Evolutionary conservation across 441 rosid species (phyloP), one percentile per base, ranked within the genome.

Genomic region (Hura crepitans): DNA sequence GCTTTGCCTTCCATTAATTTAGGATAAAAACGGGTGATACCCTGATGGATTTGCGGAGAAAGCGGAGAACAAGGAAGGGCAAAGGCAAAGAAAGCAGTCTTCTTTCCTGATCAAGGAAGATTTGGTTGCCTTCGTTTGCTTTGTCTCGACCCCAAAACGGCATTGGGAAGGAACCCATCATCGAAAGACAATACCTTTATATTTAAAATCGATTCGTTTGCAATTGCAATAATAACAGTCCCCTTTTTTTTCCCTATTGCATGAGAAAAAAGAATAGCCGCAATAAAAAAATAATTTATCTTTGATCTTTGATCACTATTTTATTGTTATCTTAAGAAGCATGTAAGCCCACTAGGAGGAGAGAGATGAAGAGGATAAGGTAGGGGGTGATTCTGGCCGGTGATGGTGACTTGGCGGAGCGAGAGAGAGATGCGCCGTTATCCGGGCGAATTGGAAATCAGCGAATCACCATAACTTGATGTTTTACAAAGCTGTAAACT

Each of bases 1-100:
- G 78, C 78, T 31, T 83, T 78, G 79, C 75, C 84, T 85, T 89
- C 97, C 97, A 85, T 89, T 81, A 75, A 72, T 13, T 62, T 42
- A 35, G 74, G 77, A 39, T 70, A 35, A 47, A 70, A 58, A 50
- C 51, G 80, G 75, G 59, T 37, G 71, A 64, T 35, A 35, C 39
- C 39, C 35, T 30, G 62, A 62, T 58, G 66, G 64, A 65, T 62
- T 31, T 65, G 18, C 5, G 22, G 37, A 57, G 54, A 72, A 45
- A 74, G 69, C 74, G 74, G 66, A 72, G 73, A 77, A 72, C 70
- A 45, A 45, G 62, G 70, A 78, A 62, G 50, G 65, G 23, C 8
- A 66, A 22, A 47, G 50, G 28, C 49, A 28, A 25, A 30, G 15
- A 43, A 28, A 37, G 46, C 69, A 61, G 42, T 79, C 77, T 81